phyloP scores from a whole-genome alignment of 2,329 filamentous ascomycete genomes.

The Alternaria postmessia region DNA sequence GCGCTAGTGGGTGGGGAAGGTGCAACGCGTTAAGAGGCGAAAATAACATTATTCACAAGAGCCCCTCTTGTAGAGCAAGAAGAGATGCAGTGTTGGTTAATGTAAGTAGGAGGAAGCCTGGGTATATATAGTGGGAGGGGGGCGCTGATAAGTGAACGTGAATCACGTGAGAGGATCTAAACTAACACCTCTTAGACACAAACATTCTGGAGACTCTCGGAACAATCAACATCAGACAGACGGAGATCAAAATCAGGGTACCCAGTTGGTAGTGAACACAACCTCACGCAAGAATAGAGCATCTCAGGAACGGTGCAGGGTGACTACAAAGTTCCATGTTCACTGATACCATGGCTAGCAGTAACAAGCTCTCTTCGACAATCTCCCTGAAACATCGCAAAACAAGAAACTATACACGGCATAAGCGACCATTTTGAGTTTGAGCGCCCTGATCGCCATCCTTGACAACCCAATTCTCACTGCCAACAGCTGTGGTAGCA shows the following conservation, averaged over 20 bases:
- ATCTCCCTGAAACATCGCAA: background rate
- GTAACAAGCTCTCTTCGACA: background rate
- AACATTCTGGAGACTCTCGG: background rate
- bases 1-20: constrained; percentile 3
- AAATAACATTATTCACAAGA: background rate
- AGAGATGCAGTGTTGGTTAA: no score
- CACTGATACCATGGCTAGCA: background rate
- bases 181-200: background rate
- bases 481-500: constrained; percentile 32
- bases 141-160: no score
- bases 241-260: no score
- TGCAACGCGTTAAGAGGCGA: background rate
- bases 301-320: no score
- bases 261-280: no score
- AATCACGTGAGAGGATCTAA: no score
- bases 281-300: no score
- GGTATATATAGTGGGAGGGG: no score
- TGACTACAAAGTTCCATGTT: no score
- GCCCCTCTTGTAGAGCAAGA: background rate
- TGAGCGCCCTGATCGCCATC: constrained; percentile 29
- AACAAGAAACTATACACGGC: constrained; percentile 24
- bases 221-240: no score
- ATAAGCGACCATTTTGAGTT: constrained; percentile 38
- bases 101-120: no score
- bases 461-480: constrained; percentile 34